phyloP scores from a whole-genome alignment of 805 yeast species.

The Candida stauntonica region DNA sequence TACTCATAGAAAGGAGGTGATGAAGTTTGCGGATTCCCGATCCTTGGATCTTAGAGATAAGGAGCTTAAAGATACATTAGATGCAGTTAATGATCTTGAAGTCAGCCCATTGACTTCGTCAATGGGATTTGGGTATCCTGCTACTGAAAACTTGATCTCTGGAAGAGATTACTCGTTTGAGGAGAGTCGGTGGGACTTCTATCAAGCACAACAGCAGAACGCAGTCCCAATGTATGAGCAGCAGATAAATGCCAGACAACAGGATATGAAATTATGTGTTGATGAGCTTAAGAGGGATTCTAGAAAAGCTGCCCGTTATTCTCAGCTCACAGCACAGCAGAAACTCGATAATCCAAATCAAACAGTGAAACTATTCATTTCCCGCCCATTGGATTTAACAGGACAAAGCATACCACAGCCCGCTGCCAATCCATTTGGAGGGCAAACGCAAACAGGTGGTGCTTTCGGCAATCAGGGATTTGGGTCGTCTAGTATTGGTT shows the following conservation, averaged over 20 bases:
- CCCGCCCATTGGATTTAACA: conserved; percentile 31
- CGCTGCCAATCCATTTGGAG: conserved; percentile 6
- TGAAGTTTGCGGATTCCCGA: conserved; percentile 3
- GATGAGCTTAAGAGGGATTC: conserved; percentile 36
- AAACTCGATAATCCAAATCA: conserved; percentile 26
- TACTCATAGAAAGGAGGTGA: conserved; percentile 4
- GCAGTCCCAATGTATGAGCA: conserved; percentile 36
- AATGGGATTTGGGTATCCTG: conserved; percentile 45
- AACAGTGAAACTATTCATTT: conserved; percentile 30
- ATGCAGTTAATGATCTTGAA: conserved; percentile 22
- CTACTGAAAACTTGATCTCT: conserved; percentile 42
- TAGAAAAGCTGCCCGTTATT: conserved; percentile 50
- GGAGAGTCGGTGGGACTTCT: conserved; percentile 44
- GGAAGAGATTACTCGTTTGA: conserved; percentile 53
- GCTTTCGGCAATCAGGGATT: conserved; percentile 19
- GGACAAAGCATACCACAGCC: conserved; percentile 13
- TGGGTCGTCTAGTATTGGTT: too few species aligned
- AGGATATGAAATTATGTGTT: conserved; percentile 44
- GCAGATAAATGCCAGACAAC: conserved; percentile 37
- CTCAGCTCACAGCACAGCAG: conserved; percentile 42
- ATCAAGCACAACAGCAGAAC: conserved; percentile 38
- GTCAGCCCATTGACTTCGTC: conserved; percentile 35
- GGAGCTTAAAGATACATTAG: conserved; percentile 28
- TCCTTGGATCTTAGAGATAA: conserved; percentile 22
- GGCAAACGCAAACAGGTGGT: conserved; percentile 5